phyloP scores from a whole-genome alignment of 2,329 filamentous ascomycete genomes.

The Sporothrix variecibatus region DNA sequence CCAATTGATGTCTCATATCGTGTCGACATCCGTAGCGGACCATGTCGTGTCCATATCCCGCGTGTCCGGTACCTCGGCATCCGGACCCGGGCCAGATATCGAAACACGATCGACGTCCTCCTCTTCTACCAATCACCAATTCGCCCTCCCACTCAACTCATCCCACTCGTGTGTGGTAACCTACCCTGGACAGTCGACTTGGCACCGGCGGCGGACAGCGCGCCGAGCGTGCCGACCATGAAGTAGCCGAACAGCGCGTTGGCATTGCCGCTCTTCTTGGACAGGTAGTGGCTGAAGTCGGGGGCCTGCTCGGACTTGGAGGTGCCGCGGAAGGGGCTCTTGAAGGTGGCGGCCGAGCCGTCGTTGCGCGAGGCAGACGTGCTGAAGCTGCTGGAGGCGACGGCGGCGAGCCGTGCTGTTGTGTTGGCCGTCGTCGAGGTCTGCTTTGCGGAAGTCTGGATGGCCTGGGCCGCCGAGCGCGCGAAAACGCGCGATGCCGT shows the following conservation, averaged over 20 bases:
- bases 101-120: neutral
- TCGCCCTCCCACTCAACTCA: neutral
- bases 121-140: neutral
- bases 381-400: slow-evolving; percentile 46
- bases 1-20: neutral
- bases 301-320: slow-evolving; percentile 71
- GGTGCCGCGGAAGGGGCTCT: slow-evolving; percentile 65
- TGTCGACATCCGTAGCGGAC: neutral
- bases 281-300: slow-evolving; percentile 85
- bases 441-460: slow-evolving; percentile 15
- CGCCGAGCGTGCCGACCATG: slow-evolving; percentile 95
- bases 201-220: slow-evolving; percentile 86
- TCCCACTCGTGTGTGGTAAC: slow-evolving; percentile 36
- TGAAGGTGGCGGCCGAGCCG: slow-evolving; percentile 51
- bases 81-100: neutral
- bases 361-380: slow-evolving; percentile 48
- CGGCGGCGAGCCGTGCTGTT: slow-evolving; percentile 50
- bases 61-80: neutral
- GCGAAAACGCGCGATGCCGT: slow-evolving; percentile 69
- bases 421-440: slow-evolving; percentile 42
- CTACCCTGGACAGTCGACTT: slow-evolving; percentile 98
- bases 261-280: slow-evolving; percentile 63
- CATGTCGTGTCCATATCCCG: neutral
- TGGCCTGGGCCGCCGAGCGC: slow-evolving; percentile 47
- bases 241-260: slow-evolving; percentile 97